These are phyloP conservation scores for Leptomonas pyrrhocoris DNA, from an alignment of 208 protist genomes.

Conservation along the genomic window DNA sequence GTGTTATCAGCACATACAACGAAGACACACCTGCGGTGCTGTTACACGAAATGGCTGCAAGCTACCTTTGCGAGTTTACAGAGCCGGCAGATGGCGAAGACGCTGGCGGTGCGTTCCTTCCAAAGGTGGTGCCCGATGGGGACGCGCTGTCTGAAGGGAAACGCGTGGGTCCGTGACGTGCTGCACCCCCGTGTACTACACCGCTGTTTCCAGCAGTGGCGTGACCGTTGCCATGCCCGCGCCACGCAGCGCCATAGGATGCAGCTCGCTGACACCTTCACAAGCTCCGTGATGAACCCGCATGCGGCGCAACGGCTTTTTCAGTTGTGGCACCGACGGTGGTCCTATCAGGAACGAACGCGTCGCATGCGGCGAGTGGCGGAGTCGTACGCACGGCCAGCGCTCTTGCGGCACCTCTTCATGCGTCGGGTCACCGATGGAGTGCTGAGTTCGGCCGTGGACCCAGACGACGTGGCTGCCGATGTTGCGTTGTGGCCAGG, in stretches of 20 bases:
- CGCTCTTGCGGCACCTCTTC: slow-evolving; percentile 25
- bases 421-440: slow-evolving; percentile 17
- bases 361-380: slow-evolving; percentile 29
- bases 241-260: background rate
- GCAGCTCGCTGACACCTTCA: slow-evolving; percentile 3
- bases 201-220: slow-evolving; percentile 9
- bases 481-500: background rate
- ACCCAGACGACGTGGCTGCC: background rate
- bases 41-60: slow-evolving; percentile 26
- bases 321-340: slow-evolving; percentile 4
- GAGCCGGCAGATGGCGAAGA: background rate
- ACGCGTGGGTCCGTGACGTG: background rate
- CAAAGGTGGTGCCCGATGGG: slow-evolving; percentile 4
- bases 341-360: background rate
- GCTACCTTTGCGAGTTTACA: slow-evolving; percentile 13
- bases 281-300: slow-evolving; percentile 7
- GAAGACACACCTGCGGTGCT: background rate
- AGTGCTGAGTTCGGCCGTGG: slow-evolving; percentile 10
- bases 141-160: background rate
- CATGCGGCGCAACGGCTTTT: slow-evolving; percentile 3
- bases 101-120: slow-evolving; percentile 8
- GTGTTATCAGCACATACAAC: background rate
- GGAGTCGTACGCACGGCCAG: slow-evolving; percentile 25
- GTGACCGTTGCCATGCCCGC: background rate
- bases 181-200: background rate